Percentiles rank a stretch among this genome's conserved stretches.
phyloP scores from a whole-genome alignment of 805 yeast species.

The Torulaspora quercuum region DNA sequence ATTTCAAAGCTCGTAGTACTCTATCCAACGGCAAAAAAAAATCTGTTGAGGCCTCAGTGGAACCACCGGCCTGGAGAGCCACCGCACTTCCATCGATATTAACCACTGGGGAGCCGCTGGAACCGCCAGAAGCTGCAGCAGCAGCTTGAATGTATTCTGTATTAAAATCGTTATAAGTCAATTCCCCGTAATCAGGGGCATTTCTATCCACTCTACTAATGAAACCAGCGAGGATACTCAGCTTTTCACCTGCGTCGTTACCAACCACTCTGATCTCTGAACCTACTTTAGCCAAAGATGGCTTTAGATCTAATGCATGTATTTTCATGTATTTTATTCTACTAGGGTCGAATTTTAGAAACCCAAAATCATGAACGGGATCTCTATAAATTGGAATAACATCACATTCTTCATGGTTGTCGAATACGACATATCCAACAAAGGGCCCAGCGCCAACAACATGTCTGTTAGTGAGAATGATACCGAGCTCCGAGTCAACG shows the following conservation, averaged over 20 bases:
- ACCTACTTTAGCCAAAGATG: constrained; percentile 86
- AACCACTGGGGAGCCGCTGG: constrained; percentile 95
- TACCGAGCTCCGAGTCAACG: constrained; percentile 77
- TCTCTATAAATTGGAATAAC: constrained; percentile 85
- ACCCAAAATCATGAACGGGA: constrained; percentile 94
- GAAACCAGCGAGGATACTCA: constrained; percentile 84
- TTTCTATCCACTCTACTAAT: constrained; percentile 77
- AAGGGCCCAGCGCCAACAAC: constrained; percentile 97
- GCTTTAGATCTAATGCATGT: constrained; percentile 61
- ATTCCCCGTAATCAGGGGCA: constrained; percentile 88
- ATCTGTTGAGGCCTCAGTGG: constrained; percentile 87
- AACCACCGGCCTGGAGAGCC: constrained; percentile 93
- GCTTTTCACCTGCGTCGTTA: constrained; percentile 93
- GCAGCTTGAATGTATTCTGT: constrained; percentile 95
- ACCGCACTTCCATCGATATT: constrained; percentile 82
- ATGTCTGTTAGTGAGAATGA: constrained; percentile 87
- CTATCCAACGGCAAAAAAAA: constrained; percentile 84
- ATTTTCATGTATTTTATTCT: constrained; percentile 71
- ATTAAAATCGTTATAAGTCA: constrained; percentile 88
- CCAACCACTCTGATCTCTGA: constrained; percentile 92
- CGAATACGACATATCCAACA: constrained; percentile 85
- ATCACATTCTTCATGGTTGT: constrained; percentile 89
- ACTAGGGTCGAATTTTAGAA: constrained; percentile 70
- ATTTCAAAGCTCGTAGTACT: constrained; percentile 73
- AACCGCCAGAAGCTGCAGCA: constrained; percentile 93